Conservation (phyloP, 2,329 filamentous ascomycete genomes). For the Alternaria brassicae region DNA sequence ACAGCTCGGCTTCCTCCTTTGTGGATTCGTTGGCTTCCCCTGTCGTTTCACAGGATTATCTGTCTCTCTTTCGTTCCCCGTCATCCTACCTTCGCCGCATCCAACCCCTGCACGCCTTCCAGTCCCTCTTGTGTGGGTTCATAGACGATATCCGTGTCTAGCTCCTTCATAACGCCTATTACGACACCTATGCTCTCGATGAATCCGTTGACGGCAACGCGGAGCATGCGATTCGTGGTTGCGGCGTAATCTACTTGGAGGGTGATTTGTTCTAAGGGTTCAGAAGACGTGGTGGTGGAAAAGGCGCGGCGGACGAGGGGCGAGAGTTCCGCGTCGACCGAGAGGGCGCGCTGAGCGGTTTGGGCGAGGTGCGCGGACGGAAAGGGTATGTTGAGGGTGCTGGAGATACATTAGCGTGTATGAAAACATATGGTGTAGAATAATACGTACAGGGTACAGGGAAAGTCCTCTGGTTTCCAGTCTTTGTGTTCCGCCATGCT, state of each 20-base stretch:
- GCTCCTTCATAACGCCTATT: slow-evolving; percentile 85
- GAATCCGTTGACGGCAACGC: slow-evolving; percentile 94
- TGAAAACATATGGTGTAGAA: background rate
- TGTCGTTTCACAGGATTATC: too few species aligned
- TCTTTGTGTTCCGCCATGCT: slow-evolving; percentile 24
- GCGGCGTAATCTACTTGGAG: slow-evolving; percentile 81
- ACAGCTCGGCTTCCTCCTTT: background rate
- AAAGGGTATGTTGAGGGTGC: slow-evolving; percentile 79
- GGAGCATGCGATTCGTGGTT: slow-evolving; percentile 93
- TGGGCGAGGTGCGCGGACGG: slow-evolving; percentile 79
- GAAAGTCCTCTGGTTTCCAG: slow-evolving; percentile 41
- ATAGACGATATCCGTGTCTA: slow-evolving; percentile 83
- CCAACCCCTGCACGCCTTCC: slow-evolving; percentile 73
- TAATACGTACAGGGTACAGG: slow-evolving; percentile 49
- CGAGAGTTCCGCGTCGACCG: slow-evolving; percentile 89
- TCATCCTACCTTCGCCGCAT: slow-evolving; percentile 68
- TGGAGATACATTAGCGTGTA: slow-evolving; percentile 42
- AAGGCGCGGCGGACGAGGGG: slow-evolving; percentile 79
- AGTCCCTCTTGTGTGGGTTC: slow-evolving; percentile 51
- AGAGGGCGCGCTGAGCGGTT: slow-evolving; percentile 75
- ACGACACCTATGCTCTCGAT: slow-evolving; percentile 89
- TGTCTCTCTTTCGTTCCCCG: background rate
- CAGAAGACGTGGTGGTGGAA: slow-evolving; percentile 54
- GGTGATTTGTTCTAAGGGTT: slow-evolving; percentile 52
- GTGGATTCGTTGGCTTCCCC: too few species aligned